Percentiles rank a stretch among this genome's conserved stretches.
These are phyloP conservation scores for Penicillium soppii DNA, from an alignment of 495 filamentous ascomycete species.

Conservation along the genomic window DNA sequence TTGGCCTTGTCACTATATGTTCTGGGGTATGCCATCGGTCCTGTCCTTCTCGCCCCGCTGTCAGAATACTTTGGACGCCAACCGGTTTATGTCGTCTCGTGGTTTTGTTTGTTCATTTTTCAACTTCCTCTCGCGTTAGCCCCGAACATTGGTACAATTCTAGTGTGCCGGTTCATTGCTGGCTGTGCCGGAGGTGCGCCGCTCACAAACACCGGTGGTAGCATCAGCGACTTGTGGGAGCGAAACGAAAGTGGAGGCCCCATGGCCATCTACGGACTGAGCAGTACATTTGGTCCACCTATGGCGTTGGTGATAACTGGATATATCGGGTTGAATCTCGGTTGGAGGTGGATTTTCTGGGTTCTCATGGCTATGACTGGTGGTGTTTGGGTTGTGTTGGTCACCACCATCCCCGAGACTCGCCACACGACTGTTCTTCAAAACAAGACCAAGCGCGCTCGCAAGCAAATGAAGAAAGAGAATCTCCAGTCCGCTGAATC, in stretches of 20 bases:
- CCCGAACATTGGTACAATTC: conserved; percentile 49
- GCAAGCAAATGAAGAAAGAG: conserved; percentile 51
- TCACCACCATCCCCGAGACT: conserved; percentile 43
- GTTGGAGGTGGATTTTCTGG: conserved; percentile 47
- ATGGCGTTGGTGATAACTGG: conserved; percentile 44
- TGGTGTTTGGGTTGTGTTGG: conserved; percentile 39
- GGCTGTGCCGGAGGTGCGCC: conserved; percentile 55
- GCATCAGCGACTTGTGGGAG: conserved; percentile 42
- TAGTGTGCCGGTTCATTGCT: conserved; percentile 57
- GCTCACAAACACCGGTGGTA: conserved; percentile 47
- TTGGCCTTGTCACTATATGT: conserved; percentile 54
- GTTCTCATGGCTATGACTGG: conserved; percentile 47
- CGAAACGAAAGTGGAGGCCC: conserved; percentile 53
- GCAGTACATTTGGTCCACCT: conserved; percentile 39
- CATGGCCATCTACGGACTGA: conserved; percentile 56
- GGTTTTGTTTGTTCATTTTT: conserved; percentile 60
- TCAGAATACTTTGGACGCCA: conserved; percentile 65
- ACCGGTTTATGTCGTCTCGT: conserved; percentile 53
- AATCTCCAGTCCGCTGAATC: conserved; percentile 45
- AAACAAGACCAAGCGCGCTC: conserved; percentile 47
- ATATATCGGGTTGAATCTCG: conserved; percentile 37
- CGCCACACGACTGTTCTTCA: conserved; percentile 50
- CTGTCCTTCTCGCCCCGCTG: conserved; percentile 60
- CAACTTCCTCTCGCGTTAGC: conserved; percentile 59
- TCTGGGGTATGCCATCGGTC: conserved; percentile 52